Base-by-base conservation (phyloP, 2,329 filamentous ascomycete genomes). In the Ophiostoma angusticollis region DNA sequence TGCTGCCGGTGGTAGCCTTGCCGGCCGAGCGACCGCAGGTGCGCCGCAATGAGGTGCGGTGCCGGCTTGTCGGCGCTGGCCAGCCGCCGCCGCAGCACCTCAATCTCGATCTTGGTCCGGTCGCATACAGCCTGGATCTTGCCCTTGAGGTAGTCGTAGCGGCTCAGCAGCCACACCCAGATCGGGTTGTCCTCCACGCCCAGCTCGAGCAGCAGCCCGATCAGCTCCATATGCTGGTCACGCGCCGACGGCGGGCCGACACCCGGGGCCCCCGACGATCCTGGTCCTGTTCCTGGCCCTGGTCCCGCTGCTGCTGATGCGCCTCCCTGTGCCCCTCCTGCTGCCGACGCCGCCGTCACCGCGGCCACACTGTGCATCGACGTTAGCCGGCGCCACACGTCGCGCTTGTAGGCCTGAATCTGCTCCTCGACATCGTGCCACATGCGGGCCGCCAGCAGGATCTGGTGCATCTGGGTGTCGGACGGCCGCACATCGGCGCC, bases 101-200 rank as follows among this genome's bases (percentile, higher is more conserved):
- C 91, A 47, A 96, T 86, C 58, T 98, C 89, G 14, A 93, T 76
- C 55, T 82, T 84, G 37, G 82, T 80, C n/a, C 86, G 77, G 47
- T 96, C 86, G 37, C 85, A 84, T 12, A 79, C 81, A 0, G 72
- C 67, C 30, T 76, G 74, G 38, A 96, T 89, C 55, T 84, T 93
- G 47, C 78, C 78, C 58, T 91, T 95, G 40, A 98, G 68, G 52
- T 87, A 79, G 47, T 94, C 84, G 54, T 87, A 93, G 32, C 84
- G 78, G 52, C 85, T 94, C 40, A 89, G 65, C 19, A 98, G 74
- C 87, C 91, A 98, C 9, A 93, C 72, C 84, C 84, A 94, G 45
- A 98, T 93, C 1, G 91, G 91, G 51, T 93, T 98, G 43, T 96
- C 86, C 9, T 93, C 82, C 3, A 94, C 86, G 6, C 91, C 93